Evolutionary conservation across 2,329 filamentous ascomycete genomes (phyloP).

Genomic region (Pseudocercospora ulei): DNA sequence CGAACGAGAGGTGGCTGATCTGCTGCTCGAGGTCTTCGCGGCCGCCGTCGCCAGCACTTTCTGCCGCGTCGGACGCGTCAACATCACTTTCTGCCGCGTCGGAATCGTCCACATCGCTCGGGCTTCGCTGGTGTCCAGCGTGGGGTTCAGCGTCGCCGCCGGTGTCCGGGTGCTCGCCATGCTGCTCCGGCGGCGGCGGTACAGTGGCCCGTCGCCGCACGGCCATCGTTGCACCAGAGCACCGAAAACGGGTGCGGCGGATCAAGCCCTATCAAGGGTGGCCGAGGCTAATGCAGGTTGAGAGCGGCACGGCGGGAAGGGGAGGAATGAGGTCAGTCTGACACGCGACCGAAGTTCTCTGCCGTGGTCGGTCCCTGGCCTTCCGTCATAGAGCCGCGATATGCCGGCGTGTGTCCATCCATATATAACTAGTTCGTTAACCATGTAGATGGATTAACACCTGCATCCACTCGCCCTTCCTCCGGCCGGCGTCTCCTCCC

Average conservation of each 20-base stretch:
- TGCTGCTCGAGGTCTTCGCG: constrained; percentile 38
- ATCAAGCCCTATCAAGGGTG: constrained; percentile 2
- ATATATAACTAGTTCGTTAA: background rate
- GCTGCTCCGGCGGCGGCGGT: constrained; percentile 15
- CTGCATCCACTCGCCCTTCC: background rate
- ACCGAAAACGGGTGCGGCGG: background rate
- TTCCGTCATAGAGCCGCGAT: constrained; percentile 2
- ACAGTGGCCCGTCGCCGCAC: constrained; percentile 15
- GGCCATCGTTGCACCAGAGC: constrained; percentile 10
- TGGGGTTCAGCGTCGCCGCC: constrained; percentile 14
- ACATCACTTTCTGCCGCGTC: constrained; percentile 29
- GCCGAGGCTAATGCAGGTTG: too few relatives aligned
- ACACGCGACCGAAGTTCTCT: constrained; percentile 1
- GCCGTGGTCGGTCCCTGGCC: too few relatives aligned
- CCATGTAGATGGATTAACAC: background rate
- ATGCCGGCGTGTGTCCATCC: too few relatives aligned
- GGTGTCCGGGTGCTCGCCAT: constrained; percentile 12
- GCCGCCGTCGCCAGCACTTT: constrained; percentile 30
- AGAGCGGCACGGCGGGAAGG: too few relatives aligned
- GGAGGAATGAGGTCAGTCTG: constrained; percentile 1
- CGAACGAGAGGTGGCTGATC: constrained; percentile 65
- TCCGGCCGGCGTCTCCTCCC: too few relatives aligned
- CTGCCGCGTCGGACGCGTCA: constrained; percentile 10
- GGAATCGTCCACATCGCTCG: constrained; percentile 21
- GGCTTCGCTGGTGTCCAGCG: constrained; percentile 26